Percentiles rank a stretch among this genome's conserved stretches.
phyloP scores from a whole-genome alignment of 768 basidiomycete genomes.

The Serendipita indica region DNA sequence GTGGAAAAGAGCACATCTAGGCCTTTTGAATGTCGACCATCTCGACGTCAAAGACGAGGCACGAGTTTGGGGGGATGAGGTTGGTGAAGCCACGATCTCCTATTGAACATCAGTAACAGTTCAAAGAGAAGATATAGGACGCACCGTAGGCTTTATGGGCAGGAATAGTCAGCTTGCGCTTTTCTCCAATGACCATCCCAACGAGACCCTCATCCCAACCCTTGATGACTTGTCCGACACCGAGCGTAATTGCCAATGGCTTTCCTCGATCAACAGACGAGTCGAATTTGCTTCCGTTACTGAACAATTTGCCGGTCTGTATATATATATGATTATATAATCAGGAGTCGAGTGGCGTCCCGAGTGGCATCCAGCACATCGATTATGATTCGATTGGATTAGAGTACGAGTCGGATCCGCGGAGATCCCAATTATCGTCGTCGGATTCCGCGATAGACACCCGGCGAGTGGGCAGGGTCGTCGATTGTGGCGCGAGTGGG shows the following conservation, averaged over 20 bases:
- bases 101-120: conserved; percentile 18
- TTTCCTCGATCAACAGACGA: conserved; percentile 52
- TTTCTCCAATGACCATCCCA: conserved; percentile 76
- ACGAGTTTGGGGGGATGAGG: conserved; percentile 65
- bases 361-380: too few species aligned
- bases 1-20: neutral
- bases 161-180: conserved; percentile 80
- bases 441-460: too few species aligned
- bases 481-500: too few species aligned
- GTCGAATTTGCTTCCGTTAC: conserved; percentile 74
- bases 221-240: conserved; percentile 64
- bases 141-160: conserved; percentile 66
- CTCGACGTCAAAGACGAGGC: conserved; percentile 78
- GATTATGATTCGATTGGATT: neutral
- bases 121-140: conserved; percentile 19
- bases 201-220: conserved; percentile 75
- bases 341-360: too few species aligned
- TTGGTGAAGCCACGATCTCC: conserved; percentile 61
- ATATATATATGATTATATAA: conserved; percentile 9
- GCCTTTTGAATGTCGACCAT: conserved; percentile 40
- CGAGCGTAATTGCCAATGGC: conserved; percentile 69
- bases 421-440: too few species aligned
- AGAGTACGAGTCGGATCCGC: too few species aligned
- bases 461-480: too few species aligned
- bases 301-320: conserved; percentile 68